Percentiles rank a stretch among this genome's conserved stretches.
Evolutionary conservation across 1,284 basidiomycete species (phyloP).

Genomic region (Tilletia setariae): DNA sequence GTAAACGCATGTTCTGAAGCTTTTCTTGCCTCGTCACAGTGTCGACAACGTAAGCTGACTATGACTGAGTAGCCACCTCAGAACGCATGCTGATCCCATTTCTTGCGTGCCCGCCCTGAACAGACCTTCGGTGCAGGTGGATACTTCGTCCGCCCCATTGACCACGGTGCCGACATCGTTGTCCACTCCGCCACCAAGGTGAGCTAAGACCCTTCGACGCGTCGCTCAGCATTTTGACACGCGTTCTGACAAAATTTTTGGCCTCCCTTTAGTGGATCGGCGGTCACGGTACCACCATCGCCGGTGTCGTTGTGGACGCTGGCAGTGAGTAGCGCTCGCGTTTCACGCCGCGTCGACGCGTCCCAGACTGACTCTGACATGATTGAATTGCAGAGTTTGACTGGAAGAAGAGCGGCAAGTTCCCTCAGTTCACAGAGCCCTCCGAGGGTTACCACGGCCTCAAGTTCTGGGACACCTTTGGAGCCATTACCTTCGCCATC

Average conservation of each 20-base stretch:
- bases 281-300: slow-evolving; percentile 83
- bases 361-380: background rate
- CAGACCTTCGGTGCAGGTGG: slow-evolving; percentile 78
- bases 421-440: slow-evolving; percentile 77
- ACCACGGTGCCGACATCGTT: slow-evolving; percentile 79
- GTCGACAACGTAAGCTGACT: slow-evolving; percentile 66
- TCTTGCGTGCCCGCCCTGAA: background rate
- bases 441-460: slow-evolving; percentile 78
- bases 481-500: slow-evolving; percentile 68
- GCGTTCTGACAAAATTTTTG: background rate
- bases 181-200: slow-evolving; percentile 79
- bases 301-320: slow-evolving; percentile 74
- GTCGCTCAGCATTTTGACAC: background rate
- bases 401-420: slow-evolving; percentile 73
- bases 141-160: slow-evolving; percentile 70
- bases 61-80: no score
- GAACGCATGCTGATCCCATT: no score
- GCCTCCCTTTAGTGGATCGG: slow-evolving; percentile 67
- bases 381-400: slow-evolving; percentile 61
- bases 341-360: background rate
- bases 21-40: background rate
- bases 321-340: slow-evolving; percentile 58
- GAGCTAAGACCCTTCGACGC: background rate
- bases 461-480: slow-evolving; percentile 65
- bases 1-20: no score